Conservation (phyloP, 352 stramenopile species). For the Phytophthora cactorum region DNA sequence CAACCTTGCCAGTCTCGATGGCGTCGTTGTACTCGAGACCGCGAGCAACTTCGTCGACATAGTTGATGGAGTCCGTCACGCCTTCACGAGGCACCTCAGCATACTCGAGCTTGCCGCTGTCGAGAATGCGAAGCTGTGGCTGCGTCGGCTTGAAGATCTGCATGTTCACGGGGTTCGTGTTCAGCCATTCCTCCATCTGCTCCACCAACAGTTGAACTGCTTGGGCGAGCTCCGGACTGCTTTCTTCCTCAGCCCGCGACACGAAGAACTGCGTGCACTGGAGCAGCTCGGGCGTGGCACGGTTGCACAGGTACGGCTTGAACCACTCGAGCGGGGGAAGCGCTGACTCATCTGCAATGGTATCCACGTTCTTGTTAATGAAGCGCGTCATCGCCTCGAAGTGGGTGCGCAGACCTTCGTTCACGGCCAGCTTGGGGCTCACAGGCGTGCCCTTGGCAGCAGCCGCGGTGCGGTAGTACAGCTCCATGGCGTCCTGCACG, state of each 20-base stretch:
- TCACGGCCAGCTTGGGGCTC: slow-evolving; percentile 32
- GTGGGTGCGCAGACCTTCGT: slow-evolving; percentile 39
- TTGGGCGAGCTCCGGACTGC: slow-evolving; percentile 52
- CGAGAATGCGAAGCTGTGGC: slow-evolving; percentile 60
- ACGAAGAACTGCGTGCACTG: slow-evolving; percentile 60
- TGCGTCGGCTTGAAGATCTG: slow-evolving; percentile 61
- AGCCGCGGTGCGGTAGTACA: slow-evolving; percentile 61
- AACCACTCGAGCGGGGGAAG: slow-evolving; percentile 64
- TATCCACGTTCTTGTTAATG: slow-evolving; percentile 61
- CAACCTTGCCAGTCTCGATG: slow-evolving; percentile 4
- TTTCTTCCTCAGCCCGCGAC: slow-evolving; percentile 49
- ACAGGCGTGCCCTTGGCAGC: slow-evolving; percentile 24
- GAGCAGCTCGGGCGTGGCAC: slow-evolving; percentile 73
- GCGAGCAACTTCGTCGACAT: slow-evolving; percentile 7
- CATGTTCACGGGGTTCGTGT: slow-evolving; percentile 65
- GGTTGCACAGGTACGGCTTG: slow-evolving; percentile 76
- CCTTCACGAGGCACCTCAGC: slow-evolving; percentile 57
- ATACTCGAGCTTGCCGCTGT: slow-evolving; percentile 63
- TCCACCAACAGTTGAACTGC: slow-evolving; percentile 67
- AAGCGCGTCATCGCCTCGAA: slow-evolving; percentile 65
- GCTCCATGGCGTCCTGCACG: slow-evolving; percentile 69
- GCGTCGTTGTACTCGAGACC: slow-evolving; percentile 8
- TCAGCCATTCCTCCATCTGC: slow-evolving; percentile 62
- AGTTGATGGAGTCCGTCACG: slow-evolving; percentile 46
- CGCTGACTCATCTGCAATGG: slow-evolving; percentile 37